Evolutionary conservation across 2,329 filamentous ascomycete genomes (phyloP).

Genomic region (Exophiala sp.): DNA sequence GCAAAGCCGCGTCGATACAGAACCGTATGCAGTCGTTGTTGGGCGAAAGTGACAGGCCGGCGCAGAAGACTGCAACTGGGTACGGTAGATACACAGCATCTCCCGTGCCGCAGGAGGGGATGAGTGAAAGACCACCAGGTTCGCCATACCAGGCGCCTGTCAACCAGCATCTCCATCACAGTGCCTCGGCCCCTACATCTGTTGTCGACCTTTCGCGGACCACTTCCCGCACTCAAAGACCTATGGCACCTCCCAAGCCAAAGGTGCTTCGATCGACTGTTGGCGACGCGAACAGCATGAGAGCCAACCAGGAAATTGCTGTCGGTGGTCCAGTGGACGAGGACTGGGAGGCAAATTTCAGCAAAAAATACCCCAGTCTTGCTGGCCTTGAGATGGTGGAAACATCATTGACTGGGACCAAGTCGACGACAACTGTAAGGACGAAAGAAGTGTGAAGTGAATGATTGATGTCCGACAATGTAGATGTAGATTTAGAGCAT

Average conservation of each 20-base stretch:
- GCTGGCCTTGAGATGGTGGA: constrained; percentile 86
- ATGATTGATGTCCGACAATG: constrained; percentile 3
- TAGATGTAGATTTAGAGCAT: constrained; percentile 10
- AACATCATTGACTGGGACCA: constrained; percentile 52
- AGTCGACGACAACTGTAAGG: constrained; percentile 34
- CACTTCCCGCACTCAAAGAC: constrained; percentile 33
- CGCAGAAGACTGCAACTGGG: constrained; percentile 72
- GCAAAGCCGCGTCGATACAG: constrained; percentile 80
- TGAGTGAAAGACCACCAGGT: constrained; percentile 34
- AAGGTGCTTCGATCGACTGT: constrained; percentile 53
- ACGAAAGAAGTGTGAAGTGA: constrained; percentile 41
- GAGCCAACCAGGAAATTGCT: constrained; percentile 29
- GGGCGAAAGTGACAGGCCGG: constrained; percentile 67
- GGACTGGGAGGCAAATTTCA: constrained; percentile 68
- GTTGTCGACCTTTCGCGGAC: constrained; percentile 12
- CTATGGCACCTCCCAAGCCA: constrained; percentile 59
- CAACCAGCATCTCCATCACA: not conserved
- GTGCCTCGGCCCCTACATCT: constrained; percentile 21
- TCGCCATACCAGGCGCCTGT: not conserved
- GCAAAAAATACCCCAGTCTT: constrained; percentile 80
- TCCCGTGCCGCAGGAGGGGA: constrained; percentile 30
- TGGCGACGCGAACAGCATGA: constrained; percentile 27
- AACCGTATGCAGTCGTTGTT: constrained; percentile 83
- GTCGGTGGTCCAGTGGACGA: constrained; percentile 42
- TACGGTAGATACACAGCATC: constrained; percentile 80